Base-by-base conservation (phyloP, 306 rosid species). In the Medicago arabica region DNA sequence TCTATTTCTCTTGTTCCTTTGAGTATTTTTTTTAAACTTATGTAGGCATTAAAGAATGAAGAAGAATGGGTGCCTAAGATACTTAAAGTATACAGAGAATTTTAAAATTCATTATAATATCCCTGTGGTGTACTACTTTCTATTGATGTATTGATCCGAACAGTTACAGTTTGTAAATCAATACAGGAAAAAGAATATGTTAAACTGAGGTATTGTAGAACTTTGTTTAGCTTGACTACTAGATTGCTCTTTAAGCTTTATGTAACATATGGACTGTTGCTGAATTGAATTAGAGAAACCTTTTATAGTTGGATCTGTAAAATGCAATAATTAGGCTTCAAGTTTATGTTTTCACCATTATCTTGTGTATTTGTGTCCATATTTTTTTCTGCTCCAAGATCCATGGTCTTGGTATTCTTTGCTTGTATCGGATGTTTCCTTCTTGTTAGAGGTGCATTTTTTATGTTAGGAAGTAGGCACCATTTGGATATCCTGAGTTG, bases 261-360 rank as follows among this genome's bases (percentile, higher is more conserved):
- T 54, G 28, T 54, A 21, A 18, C 60, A 8, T 18, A 8, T 54
- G 14, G 18, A 23, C 11, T 54, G 25, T 18, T 9, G 50, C 50
- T 23, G 44, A 75, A 68, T 25, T 25, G 74, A 76, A 54, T 64
- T 69, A 14, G 67, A 76, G 55, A 79, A 34, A 23, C 74, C 51
- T 7, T 69, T 23, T 57, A 54, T 54, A 54, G 28, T 19, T 18
- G 46, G 36, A 54, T 67, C 60, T 34, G n/a, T 34, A 58, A 62
- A 72, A 36, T 54, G 71, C 18, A 38, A 43, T 55, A 43, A 41
- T 69, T 54, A 23, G 76, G 74, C 71, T 28, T 80, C 23, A 5
- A 66, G 41, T 63, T 80, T 11, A 54, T 38, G 51, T 39, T 38
- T 43, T 72, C 23, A 67, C 39, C 39, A 58, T 62, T 73, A 41